phyloP scores from a whole-genome alignment of 345 rosid species.

The Citrus medica region DNA sequence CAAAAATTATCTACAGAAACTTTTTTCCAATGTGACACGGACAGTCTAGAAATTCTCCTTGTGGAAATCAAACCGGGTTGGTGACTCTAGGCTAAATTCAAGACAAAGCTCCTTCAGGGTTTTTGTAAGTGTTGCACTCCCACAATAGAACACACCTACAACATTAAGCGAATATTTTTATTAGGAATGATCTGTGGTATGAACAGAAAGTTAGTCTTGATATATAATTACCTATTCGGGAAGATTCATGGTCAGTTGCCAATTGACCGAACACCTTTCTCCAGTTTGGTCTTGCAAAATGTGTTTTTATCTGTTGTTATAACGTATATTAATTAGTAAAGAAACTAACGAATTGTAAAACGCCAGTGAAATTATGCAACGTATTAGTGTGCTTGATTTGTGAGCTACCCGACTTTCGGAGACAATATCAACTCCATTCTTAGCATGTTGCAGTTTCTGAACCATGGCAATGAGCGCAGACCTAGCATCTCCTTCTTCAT shows the following conservation, averaged over 20 bases:
- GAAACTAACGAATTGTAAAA: not conserved
- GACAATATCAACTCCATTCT: slow-evolving; percentile 87
- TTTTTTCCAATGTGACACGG: not conserved
- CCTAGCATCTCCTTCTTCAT: slow-evolving; percentile 97
- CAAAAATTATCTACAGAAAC: not conserved
- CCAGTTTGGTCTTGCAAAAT: slow-evolving; percentile 97
- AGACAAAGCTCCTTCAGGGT: slow-evolving; percentile 61
- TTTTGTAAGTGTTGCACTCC: slow-evolving; percentile 78
- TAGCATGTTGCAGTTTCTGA: slow-evolving; percentile 90
- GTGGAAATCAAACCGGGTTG: slow-evolving; percentile 86
- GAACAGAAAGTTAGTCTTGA: not conserved
- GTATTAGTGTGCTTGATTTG: not conserved
- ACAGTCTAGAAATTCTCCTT: slow-evolving; percentile 74
- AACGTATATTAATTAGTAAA: not conserved
- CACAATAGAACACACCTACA: slow-evolving; percentile 95
- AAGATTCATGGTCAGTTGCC: slow-evolving; percentile 50
- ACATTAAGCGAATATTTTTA: not conserved
- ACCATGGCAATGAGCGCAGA: slow-evolving; percentile 94
- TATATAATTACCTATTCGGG: slow-evolving; percentile 56
- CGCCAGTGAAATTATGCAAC: not conserved
- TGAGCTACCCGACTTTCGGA: slow-evolving; percentile 80
- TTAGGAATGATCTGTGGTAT: not conserved
- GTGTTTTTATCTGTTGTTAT: slow-evolving; percentile 81
- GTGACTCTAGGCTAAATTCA: slow-evolving; percentile 70
- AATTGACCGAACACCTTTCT: slow-evolving; percentile 73